Conservation (phyloP, 2,329 filamentous ascomycete genomes). For the Eutypa lata region DNA sequence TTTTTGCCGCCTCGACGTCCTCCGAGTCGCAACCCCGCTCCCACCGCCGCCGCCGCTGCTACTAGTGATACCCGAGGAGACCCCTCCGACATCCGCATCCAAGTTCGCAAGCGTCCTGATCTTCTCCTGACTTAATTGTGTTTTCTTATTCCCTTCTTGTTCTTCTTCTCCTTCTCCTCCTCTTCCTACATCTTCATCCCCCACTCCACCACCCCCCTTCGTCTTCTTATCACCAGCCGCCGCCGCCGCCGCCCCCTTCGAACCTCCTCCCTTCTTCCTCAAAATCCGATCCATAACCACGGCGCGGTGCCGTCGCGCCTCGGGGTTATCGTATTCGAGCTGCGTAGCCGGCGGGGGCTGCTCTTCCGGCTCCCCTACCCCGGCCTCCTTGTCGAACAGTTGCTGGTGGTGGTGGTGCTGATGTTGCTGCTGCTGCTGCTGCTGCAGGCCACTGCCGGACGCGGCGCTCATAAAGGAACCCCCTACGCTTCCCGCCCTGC, state of each 20-base stretch:
- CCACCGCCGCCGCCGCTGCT: background rate
- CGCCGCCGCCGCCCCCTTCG: background rate
- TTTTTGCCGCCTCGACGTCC: slow-evolving; percentile 13
- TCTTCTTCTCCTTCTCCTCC: background rate
- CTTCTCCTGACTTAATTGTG: slow-evolving; percentile 9
- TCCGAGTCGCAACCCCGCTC: slow-evolving; percentile 6
- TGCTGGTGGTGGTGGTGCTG: background rate
- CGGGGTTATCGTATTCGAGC: slow-evolving; percentile 50
- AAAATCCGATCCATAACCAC: slow-evolving; percentile 21
- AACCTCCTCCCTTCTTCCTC: background rate
- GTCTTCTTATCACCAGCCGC: background rate
- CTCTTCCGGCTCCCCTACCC: slow-evolving; percentile 5
- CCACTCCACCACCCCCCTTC: background rate
- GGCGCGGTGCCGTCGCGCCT: slow-evolving; percentile 36
- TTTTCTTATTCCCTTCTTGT: too few species aligned
- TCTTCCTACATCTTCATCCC: background rate
- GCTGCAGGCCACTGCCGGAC: background rate
- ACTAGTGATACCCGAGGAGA: background rate
- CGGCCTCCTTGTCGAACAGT: background rate
- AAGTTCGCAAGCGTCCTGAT: slow-evolving; percentile 1
- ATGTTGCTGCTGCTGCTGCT: slow-evolving; percentile 2
- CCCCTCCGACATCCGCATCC: background rate
- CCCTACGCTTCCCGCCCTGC: background rate
- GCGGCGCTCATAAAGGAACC: slow-evolving; percentile 5
- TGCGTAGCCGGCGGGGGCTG: slow-evolving; percentile 45